phyloP scores from a whole-genome alignment of 1,139 yeast species.

The Yueomyces sp. region DNA sequence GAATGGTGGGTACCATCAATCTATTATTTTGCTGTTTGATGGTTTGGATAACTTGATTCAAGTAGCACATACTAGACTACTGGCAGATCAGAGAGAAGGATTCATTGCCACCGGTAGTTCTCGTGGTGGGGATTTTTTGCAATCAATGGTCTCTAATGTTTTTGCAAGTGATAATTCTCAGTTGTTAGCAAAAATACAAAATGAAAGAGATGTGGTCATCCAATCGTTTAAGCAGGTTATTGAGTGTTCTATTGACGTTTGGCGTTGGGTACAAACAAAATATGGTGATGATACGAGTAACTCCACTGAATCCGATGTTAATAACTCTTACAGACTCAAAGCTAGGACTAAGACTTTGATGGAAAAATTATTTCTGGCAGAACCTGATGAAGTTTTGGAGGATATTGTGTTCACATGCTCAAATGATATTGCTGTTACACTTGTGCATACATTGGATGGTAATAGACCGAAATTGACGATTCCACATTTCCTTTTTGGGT shows the following conservation, averaged over 20 bases:
- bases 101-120: constrained; percentile 9
- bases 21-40: constrained; percentile 40
- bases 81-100: constrained; percentile 21
- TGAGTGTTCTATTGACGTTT: constrained; percentile 42
- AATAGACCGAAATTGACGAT: constrained; percentile 68
- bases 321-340: constrained; percentile 54
- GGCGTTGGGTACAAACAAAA: constrained; percentile 66
- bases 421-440: constrained; percentile 10
- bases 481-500: constrained; percentile 50
- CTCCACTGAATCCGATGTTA: constrained; percentile 18
- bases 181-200: constrained; percentile 40
- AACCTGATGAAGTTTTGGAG: constrained; percentile 65
- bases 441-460: constrained; percentile 62
- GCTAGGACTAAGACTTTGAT: constrained; percentile 58
- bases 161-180: constrained; percentile 68
- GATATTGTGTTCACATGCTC: constrained; percentile 33
- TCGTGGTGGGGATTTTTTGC: constrained; percentile 16
- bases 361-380: constrained; percentile 56
- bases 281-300: constrained; percentile 49
- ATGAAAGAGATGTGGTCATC: constrained; percentile 42
- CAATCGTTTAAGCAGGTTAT: constrained; percentile 54
- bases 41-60: constrained; percentile 56
- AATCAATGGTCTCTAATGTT: constrained; percentile 50
- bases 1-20: constrained; percentile 10
- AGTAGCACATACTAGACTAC: constrained; percentile 47